Evolutionary conservation across 306 rosid genomes (phyloP), one percentile per base, ranked within the genome.

Genomic region (Inga oerstediana): DNA sequence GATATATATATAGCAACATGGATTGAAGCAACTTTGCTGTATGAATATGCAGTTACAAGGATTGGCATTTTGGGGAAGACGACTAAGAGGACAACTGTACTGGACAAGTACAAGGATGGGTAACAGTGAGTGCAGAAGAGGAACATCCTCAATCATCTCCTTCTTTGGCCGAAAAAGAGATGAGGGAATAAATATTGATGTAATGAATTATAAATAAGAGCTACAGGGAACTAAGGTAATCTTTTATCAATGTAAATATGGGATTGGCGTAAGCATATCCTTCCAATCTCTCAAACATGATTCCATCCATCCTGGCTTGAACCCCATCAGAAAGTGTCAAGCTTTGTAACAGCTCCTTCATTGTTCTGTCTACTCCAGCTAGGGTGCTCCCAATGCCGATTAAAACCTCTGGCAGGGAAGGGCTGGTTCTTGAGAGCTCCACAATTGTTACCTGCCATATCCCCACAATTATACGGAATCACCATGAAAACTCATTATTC

Each of bases 261-360:
- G 95, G 94, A 76, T 93, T 95, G 54, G 85, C 80, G 81, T 77
- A 76, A 73, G 93, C 84, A 87, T 88, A 65, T 83, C 91, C 98
- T 79, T 95, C 98, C 83, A 93, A 80, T 74, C 89, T 89, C 86
- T 89, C 89, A 84, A 93, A 91, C 91, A 95, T 73, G 85, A 95
- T 92, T 67, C 98, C 98, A 5, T 95, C 98, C 93, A 93, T 91
- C 65, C 97, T 88, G 51, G 97, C 98, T 85, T 95, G 98, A 84
- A 95, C 96, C 64, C 93, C 98, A 10, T 87, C 91, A 1, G 92
- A 86, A 77, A 91, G 82, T 22, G 93, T 81, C 81, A 89, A 79
- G 71, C 89, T 93, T 69, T 88, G 89, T 58, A 89, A 16, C 58
- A 93, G 74, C 34, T 85, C 91, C 79, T 89, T 95, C 69, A 93